Percentiles rank a stretch among this genome's conserved stretches.
Evolutionary conservation across 208 protist species (phyloP).

Genomic region (Leptomonas pyrrhocoris): DNA sequence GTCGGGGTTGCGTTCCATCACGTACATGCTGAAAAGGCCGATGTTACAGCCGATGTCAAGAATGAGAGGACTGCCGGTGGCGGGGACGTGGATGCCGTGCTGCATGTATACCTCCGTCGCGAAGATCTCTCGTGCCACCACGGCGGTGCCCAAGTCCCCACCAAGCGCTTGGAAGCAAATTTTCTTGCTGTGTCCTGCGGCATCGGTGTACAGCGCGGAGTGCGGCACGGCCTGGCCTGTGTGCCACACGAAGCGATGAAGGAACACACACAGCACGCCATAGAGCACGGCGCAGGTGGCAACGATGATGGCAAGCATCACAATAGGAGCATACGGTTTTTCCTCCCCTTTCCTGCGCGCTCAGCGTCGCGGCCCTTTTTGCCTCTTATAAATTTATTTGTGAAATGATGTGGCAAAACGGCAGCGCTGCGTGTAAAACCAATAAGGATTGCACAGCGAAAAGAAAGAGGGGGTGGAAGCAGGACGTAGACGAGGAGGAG

Average conservation of each 20-base stretch:
- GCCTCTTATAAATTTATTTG: too few relatives aligned
- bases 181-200: neutral
- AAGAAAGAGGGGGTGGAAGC: too few relatives aligned
- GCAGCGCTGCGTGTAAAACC: too few relatives aligned
- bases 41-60: constrained; percentile 54
- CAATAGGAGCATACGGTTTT: neutral
- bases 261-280: constrained; percentile 9
- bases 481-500: too few relatives aligned
- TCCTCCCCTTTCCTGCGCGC: neutral
- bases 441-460: too few relatives aligned
- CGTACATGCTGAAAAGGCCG: constrained; percentile 44
- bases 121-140: constrained; percentile 50
- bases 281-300: constrained; percentile 1
- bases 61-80: constrained; percentile 28
- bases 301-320: constrained; percentile 6
- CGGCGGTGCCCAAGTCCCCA: constrained; percentile 37
- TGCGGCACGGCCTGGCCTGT: constrained; percentile 17
- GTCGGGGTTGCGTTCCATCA: constrained; percentile 13
- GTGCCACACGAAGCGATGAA: constrained; percentile 20
- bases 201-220: neutral
- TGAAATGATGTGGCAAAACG: too few relatives aligned
- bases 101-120: constrained; percentile 34
- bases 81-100: constrained; percentile 30
- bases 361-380: neutral
- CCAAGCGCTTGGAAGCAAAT: constrained; percentile 25